phyloP scores from a whole-genome alignment of 2,329 filamentous ascomycete species.

The Blastomyces emzantsi region DNA sequence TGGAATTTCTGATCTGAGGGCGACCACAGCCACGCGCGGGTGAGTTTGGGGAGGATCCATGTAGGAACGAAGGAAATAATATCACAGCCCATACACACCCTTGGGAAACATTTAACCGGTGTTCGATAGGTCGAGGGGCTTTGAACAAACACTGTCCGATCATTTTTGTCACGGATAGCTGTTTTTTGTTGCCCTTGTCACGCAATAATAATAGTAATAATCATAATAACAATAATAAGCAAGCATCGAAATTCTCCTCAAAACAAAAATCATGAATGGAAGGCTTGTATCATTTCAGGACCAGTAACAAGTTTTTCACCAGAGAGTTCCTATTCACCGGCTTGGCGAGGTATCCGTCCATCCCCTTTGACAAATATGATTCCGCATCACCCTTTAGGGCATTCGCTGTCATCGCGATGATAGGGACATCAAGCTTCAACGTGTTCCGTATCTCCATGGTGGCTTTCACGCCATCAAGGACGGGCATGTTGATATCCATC shows the following conservation, averaged over 20 bases:
- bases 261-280: neutral
- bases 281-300: constrained; percentile 14
- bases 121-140: neutral
- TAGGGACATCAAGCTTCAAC: constrained; percentile 36
- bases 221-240: neutral
- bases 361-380: constrained; percentile 45
- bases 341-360: constrained; percentile 50
- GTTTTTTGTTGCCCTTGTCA: neutral
- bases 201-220: too few species aligned
- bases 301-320: constrained; percentile 36
- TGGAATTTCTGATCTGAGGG: neutral
- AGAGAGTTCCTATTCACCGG: constrained; percentile 45
- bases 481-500: constrained; percentile 43
- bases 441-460: constrained; percentile 35
- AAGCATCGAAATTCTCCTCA: neutral
- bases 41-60: neutral
- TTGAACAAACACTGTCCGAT: neutral
- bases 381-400: constrained; percentile 49
- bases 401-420: constrained; percentile 49
- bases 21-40: too few species aligned
- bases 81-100: neutral
- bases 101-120: neutral
- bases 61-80: neutral
- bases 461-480: constrained; percentile 39
- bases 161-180: neutral